phyloP scores from a whole-genome alignment of 352 stramenopile species.

The Globisporangium parvum region DNA sequence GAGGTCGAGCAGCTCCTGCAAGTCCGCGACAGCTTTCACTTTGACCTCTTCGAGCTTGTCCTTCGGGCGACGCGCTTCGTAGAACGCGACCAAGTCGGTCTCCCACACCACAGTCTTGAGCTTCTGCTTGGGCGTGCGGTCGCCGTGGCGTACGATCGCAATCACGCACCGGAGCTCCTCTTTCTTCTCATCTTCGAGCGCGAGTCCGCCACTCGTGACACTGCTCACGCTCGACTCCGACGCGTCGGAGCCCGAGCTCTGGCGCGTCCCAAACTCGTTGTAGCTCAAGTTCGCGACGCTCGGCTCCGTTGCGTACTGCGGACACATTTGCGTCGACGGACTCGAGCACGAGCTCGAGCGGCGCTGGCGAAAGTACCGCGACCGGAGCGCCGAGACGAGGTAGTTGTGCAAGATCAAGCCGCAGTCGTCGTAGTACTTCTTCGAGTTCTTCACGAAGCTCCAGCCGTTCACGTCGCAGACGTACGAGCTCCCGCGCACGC shows the following conservation, averaged over 20 bases:
- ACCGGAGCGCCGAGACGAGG: constrained; percentile 73
- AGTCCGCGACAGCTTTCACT: constrained; percentile 72
- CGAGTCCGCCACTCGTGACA: constrained; percentile 31
- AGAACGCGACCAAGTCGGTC: constrained; percentile 79
- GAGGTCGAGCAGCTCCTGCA: constrained; percentile 78
- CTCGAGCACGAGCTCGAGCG: constrained; percentile 41
- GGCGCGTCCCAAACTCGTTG: constrained; percentile 28
- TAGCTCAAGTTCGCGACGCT: constrained; percentile 19
- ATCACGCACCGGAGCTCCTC: constrained; percentile 99
- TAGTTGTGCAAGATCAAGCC: constrained; percentile 93
- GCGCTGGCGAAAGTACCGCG: constrained; percentile 69
- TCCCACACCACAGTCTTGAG: constrained; percentile 92
- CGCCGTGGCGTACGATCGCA: constrained; percentile 96
- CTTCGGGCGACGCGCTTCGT: constrained; percentile 57
- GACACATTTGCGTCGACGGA: constrained; percentile 57
- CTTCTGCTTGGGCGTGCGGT: constrained; percentile 99
- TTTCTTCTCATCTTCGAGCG: constrained; percentile 65
- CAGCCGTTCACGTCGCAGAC: constrained; percentile 99
- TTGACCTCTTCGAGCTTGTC: constrained; percentile 84
- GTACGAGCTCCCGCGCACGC: constrained; percentile 90
- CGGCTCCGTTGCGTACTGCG: constrained; percentile 70
- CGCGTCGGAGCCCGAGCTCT: constrained; percentile 58
- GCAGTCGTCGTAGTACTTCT: constrained; percentile 99
- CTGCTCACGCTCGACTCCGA: constrained; percentile 69
- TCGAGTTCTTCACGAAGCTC: constrained; percentile 97